phyloP scores from a whole-genome alignment of 2,329 filamentous ascomycete genomes.

The Sarocladium strictum region DNA sequence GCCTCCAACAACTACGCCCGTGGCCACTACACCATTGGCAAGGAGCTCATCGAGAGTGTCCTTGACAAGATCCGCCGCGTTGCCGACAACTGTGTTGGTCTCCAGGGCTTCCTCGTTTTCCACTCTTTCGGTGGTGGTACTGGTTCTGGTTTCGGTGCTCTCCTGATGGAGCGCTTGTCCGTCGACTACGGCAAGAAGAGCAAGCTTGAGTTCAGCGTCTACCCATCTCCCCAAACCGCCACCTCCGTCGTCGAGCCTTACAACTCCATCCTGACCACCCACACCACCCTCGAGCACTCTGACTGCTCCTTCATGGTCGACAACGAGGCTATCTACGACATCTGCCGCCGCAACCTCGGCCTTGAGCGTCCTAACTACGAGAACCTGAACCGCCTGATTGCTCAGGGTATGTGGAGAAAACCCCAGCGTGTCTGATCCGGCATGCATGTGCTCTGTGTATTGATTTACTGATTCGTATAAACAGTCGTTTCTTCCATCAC shows the following conservation, averaged over 20 bases:
- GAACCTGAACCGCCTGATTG: slow-evolving; percentile 98
- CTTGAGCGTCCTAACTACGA: slow-evolving; percentile 97
- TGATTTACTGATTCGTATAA: slow-evolving; percentile 17
- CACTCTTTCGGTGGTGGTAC: slow-evolving; percentile 99
- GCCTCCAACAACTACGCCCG: slow-evolving; percentile 99
- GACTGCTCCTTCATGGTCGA: slow-evolving; percentile 99
- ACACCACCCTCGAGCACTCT: slow-evolving; percentile 98
- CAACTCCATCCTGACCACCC: slow-evolving; percentile 98
- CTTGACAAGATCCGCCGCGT: slow-evolving; percentile 97
- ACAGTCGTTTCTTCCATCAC: slow-evolving; percentile 96
- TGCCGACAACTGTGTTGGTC: slow-evolving; percentile 94
- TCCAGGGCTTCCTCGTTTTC: slow-evolving; percentile 99
- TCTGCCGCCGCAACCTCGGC: slow-evolving; percentile 95
- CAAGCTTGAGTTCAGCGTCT: slow-evolving; percentile 99
- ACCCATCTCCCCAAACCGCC: slow-evolving; percentile 93
- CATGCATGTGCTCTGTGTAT: not conserved
- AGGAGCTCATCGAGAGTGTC: slow-evolving; percentile 98
- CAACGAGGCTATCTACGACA: slow-evolving; percentile 99
- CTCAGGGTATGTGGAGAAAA: slow-evolving; percentile 60
- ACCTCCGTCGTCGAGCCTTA: slow-evolving; percentile 99
- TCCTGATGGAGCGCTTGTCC: slow-evolving; percentile 97
- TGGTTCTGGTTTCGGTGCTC: slow-evolving; percentile 95
- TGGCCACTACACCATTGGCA: slow-evolving; percentile 99
- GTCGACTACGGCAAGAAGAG: slow-evolving; percentile 99
- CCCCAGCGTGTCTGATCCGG: not conserved